Percentiles rank a stretch among this genome's conserved stretches.
Evolutionary conservation across 2,329 filamentous ascomycete species (phyloP).

Genomic region (Herpotrichia juniperi): DNA sequence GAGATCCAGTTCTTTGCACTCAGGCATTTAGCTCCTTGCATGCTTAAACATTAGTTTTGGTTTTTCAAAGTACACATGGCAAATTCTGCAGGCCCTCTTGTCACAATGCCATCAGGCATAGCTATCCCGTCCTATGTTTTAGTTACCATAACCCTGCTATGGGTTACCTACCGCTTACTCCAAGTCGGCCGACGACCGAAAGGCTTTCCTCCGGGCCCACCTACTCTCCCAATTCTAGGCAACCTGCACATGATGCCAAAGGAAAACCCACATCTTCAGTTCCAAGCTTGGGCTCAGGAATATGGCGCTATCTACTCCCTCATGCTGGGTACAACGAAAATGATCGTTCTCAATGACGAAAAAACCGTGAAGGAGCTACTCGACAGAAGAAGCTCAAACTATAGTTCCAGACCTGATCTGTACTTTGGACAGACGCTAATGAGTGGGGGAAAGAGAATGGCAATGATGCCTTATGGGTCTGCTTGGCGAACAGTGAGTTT

Average conservation of each 20-base stretch:
- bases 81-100: no score
- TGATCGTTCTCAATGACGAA: constrained; percentile 56
- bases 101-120: no score
- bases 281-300: neutral
- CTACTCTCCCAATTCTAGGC: constrained; percentile 58
- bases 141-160: no score
- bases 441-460: constrained; percentile 2
- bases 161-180: constrained; percentile 9
- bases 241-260: constrained; percentile 52
- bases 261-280: constrained; percentile 1
- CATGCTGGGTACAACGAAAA: constrained; percentile 55
- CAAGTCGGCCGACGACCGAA: constrained; percentile 35
- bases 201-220: constrained; percentile 57
- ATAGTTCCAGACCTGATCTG: neutral
- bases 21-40: no score
- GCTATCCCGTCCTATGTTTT: no score
- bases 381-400: constrained; percentile 45
- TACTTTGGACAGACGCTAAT: constrained; percentile 1
- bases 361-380: constrained; percentile 58
- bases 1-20: no score
- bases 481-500: constrained; percentile 1
- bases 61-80: no score
- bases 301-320: constrained; percentile 56
- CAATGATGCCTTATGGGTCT: constrained; percentile 1
- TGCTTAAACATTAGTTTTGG: no score